Conservation (phyloP, 2,329 filamentous ascomycete species). For the Trichoderma atrobrunneum region DNA sequence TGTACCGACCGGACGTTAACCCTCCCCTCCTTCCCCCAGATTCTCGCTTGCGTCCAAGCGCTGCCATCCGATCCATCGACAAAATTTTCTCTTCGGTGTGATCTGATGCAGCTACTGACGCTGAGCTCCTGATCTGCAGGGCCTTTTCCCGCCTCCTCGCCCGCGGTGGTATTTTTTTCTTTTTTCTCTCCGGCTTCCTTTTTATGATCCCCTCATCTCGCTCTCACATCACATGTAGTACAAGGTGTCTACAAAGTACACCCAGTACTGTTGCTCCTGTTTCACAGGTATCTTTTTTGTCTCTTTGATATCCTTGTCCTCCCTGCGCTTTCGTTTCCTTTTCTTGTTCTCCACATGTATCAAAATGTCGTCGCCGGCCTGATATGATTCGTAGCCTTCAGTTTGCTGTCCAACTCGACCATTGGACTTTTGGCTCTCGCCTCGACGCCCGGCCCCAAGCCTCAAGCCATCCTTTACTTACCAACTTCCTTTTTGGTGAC, state of each 20-base stretch:
- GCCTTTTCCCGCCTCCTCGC: background rate
- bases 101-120: constrained; percentile 14
- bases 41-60: constrained; percentile 19
- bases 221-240: background rate
- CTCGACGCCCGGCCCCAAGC: background rate
- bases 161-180: no score
- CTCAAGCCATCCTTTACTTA: background rate
- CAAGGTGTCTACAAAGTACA: background rate
- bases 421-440: background rate
- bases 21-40: constrained; percentile 17
- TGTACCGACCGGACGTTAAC: constrained; percentile 1
- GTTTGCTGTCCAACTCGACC: background rate
- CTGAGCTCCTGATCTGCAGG: constrained; percentile 16
- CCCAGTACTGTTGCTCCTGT: background rate
- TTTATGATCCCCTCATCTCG: background rate
- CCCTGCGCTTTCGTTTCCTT: background rate
- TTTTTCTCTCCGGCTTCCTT: background rate
- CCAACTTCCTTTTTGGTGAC: constrained; percentile 16
- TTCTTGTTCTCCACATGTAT: background rate
- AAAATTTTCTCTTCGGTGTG: constrained; percentile 15
- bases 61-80: constrained; percentile 16
- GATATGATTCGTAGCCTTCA: background rate
- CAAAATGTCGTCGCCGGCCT: background rate
- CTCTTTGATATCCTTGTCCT: background rate
- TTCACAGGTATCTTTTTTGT: background rate